Base-by-base conservation (phyloP, 2,329 filamentous ascomycete genomes). In the Thermomyces lanuginosus region DNA sequence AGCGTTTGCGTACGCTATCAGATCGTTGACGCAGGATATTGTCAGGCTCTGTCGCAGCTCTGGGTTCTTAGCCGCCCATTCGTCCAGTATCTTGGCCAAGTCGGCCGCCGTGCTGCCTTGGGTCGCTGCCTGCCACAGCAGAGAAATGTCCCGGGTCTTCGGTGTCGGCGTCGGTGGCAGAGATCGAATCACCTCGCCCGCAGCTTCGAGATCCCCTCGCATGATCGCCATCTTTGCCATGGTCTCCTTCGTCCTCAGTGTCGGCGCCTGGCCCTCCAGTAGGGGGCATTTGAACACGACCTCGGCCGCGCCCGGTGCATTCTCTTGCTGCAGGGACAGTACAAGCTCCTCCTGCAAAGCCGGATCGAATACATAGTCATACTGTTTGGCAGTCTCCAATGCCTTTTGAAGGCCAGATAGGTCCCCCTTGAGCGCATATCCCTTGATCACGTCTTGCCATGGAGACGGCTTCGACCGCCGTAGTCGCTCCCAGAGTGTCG, bases 51-150 rank as follows among this genome's bases (percentile, higher is more conserved):
- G 38, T 9, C 56, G 53, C 16, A 51, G 29, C 9, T 30, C 59
- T 46, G 30, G 63, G 49, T 33, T 61, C 48, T 27, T 56, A 42
- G 34, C 59, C n/a, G 60, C 50, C 63, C 82, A 75, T 11, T 73
- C 61, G 22, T 67, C 59, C 32, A 89, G 67, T 69, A 84, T 82
- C 37, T 72, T 68, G 29, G 70, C 65, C 33, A 84, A 63, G 44
- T 81, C 72, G 48, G 81, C 70, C 1, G 77, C 68, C 1, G 72
- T 70, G 44, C 75, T 78, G 11, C 74, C 77, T 29, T 72, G 67
- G 5, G 76, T 64, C 8, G 78, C 72, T 16, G 80, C 75, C 72
- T 77, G 84, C 27, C 80, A 69, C 22, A 89, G 66, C 8, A 81
- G 59, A n/a, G n/a, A n/a, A 8, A 74, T 63, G 43, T 89, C 76